Evolutionary conservation across 2,329 filamentous ascomycete genomes (phyloP).

Genomic region (Periconia digitata): DNA sequence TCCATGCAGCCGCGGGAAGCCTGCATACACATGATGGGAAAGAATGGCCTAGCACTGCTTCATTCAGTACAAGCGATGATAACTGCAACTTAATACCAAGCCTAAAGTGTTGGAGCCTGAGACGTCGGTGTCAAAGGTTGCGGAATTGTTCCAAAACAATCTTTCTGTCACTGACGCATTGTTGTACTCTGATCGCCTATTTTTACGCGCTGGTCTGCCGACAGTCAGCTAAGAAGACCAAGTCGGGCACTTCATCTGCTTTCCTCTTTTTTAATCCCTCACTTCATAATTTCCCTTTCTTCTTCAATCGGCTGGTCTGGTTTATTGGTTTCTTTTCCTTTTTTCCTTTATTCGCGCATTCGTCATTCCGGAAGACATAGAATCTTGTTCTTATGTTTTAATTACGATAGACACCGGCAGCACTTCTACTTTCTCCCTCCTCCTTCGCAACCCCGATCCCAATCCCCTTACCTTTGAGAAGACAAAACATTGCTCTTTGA

Average conservation of each 20-base stretch:
- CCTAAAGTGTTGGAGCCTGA: too few relatives aligned
- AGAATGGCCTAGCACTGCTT: too few relatives aligned
- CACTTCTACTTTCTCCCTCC: neutral
- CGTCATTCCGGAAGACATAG: too few relatives aligned
- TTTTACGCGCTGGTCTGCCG: too few relatives aligned
- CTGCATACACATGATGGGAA: too few relatives aligned
- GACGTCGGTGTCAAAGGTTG: too few relatives aligned
- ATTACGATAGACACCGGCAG: neutral
- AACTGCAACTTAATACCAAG: too few relatives aligned
- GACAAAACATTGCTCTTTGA: neutral
- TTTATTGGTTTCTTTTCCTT: neutral
- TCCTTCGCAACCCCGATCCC: neutral
- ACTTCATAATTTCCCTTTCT: neutral
- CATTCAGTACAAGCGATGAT: too few relatives aligned
- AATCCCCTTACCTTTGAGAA: neutral
- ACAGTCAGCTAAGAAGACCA: neutral
- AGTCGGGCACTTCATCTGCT: slow-evolving; percentile 4
- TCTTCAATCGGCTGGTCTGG: neutral
- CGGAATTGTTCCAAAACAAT: too few relatives aligned
- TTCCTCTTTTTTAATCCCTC: neutral
- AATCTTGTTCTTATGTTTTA: neutral
- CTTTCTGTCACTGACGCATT: too few relatives aligned
- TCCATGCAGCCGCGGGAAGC: too few relatives aligned
- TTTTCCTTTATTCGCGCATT: neutral
- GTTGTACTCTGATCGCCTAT: too few relatives aligned